A percentile compares a stretch with the other conserved stretches of the same genome.
These are phyloP conservation scores for Ogataea allantospora DNA, from an alignment of 805 yeast genomes.

Conservation along the genomic window DNA sequence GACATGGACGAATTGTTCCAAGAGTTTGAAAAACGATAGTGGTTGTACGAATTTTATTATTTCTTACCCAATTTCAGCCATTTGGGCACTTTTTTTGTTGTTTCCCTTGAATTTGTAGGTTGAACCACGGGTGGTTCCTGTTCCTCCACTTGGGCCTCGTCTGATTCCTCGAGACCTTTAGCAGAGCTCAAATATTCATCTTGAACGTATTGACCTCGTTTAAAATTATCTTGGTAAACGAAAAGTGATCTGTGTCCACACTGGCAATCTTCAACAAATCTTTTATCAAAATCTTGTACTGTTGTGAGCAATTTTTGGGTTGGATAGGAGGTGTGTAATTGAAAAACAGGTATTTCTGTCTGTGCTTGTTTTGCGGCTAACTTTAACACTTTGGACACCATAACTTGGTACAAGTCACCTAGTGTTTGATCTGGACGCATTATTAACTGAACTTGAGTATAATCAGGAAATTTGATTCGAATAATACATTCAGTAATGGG, in stretches of 20 bases:
- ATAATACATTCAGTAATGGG: slow-evolving; percentile 38
- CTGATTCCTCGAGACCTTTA: slow-evolving; percentile 26
- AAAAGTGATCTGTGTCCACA: slow-evolving; percentile 39
- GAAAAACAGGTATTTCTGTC: slow-evolving; percentile 19
- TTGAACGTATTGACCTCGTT: slow-evolving; percentile 25
- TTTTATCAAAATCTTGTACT: slow-evolving; percentile 25
- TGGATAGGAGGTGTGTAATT: slow-evolving; percentile 51
- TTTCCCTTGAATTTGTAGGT: background rate
- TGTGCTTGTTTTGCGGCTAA: slow-evolving; percentile 31
- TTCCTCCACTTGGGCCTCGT: slow-evolving; percentile 25
- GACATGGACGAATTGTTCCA: slow-evolving; percentile 54
- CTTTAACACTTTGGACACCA: slow-evolving; percentile 28
- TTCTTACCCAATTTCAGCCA: slow-evolving; percentile 35
- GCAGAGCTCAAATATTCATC: slow-evolving; percentile 24
- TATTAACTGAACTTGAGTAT: slow-evolving; percentile 47
- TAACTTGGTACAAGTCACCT: slow-evolving; percentile 22
- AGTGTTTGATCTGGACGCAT: slow-evolving; percentile 44
- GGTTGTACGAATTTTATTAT: slow-evolving; percentile 3
- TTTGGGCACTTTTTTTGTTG: slow-evolving; percentile 29
- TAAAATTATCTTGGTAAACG: slow-evolving; percentile 21
- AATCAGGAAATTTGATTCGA: slow-evolving; percentile 60
- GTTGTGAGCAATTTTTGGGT: slow-evolving; percentile 29
- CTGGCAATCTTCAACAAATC: slow-evolving; percentile 37
- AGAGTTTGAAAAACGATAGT: slow-evolving; percentile 16
- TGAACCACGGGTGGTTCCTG: slow-evolving; percentile 2